Evolutionary conservation across 305 asterid species (phyloP).

Genomic region (Fraxinus baroniana): DNA sequence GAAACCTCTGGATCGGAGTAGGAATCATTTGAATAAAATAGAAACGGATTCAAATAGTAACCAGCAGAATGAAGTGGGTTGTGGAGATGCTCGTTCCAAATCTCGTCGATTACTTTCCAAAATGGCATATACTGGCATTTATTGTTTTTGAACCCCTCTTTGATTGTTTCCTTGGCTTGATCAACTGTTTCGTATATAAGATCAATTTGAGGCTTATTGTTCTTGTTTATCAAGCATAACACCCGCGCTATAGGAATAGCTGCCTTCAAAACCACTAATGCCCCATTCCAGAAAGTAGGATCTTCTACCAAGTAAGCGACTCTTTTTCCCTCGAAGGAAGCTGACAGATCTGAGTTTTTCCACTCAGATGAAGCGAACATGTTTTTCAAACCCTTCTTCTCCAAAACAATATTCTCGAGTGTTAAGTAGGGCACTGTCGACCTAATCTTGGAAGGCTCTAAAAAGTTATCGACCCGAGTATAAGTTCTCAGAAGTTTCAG

Average conservation of each 20-base stretch:
- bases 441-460: constrained; percentile 30
- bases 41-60: constrained; percentile 51
- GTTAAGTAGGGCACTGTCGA: constrained; percentile 40
- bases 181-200: constrained; percentile 59
- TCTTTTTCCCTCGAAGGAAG: constrained; percentile 35
- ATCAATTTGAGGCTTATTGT: constrained; percentile 36
- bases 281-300: constrained; percentile 45
- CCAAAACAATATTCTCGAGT: constrained; percentile 52
- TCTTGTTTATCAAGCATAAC: constrained; percentile 37
- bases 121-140: constrained; percentile 32
- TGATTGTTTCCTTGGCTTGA: constrained; percentile 61
- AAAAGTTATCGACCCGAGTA: constrained; percentile 26
- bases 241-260: constrained; percentile 55
- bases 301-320: constrained; percentile 41
- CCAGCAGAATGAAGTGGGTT: constrained; percentile 71
- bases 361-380: constrained; percentile 36
- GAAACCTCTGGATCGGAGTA: constrained; percentile 49
- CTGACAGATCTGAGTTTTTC: constrained; percentile 17
- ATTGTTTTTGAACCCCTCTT: constrained; percentile 32
- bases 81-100: constrained; percentile 55
- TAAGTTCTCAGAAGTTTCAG: constrained; percentile 28
- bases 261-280: constrained; percentile 34
- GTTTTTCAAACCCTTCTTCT: constrained; percentile 27
- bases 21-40: constrained; percentile 39
- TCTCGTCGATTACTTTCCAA: constrained; percentile 57